Evolutionary conservation across 192 early-diverging fungal species (phyloP).

Genomic region (Backusella parvicylindrica): DNA sequence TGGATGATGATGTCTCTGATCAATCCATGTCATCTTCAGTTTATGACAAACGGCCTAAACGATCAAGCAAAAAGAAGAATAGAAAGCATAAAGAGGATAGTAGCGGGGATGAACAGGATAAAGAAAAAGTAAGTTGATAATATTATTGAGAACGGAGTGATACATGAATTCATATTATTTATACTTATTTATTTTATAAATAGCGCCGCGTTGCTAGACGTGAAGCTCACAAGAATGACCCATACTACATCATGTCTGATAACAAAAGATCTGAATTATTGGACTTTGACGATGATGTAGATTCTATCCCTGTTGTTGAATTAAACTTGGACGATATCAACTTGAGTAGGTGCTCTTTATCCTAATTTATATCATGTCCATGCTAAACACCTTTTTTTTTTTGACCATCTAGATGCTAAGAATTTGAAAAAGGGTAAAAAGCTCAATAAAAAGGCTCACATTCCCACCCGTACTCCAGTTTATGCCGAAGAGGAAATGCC

Average conservation of each 20-base stretch:
- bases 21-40: neutral
- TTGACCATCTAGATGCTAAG: neutral
- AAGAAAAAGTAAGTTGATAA: constrained; percentile 36
- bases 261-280: constrained; percentile 27
- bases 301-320: constrained; percentile 79
- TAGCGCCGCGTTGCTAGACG: constrained; percentile 47
- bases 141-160: neutral
- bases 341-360: neutral
- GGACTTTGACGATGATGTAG: constrained; percentile 54
- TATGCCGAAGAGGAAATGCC: constrained; percentile 62
- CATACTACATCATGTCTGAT: constrained; percentile 60
- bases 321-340: constrained; percentile 59
- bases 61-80: constrained; percentile 14
- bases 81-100: constrained; percentile 26
- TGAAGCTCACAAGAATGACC: constrained; percentile 54
- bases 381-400: neutral
- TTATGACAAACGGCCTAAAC: constrained; percentile 14
- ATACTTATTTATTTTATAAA: neutral
- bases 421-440: constrained; percentile 30
- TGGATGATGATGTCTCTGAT: constrained; percentile 22
- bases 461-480: constrained; percentile 35
- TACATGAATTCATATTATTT: neutral
- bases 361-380: neutral
- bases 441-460: constrained; percentile 16
- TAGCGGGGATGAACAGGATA: constrained; percentile 46